These are phyloP conservation scores for Lipomyces oligophaga DNA, from an alignment of 805 yeast species.

Conservation along the genomic window DNA sequence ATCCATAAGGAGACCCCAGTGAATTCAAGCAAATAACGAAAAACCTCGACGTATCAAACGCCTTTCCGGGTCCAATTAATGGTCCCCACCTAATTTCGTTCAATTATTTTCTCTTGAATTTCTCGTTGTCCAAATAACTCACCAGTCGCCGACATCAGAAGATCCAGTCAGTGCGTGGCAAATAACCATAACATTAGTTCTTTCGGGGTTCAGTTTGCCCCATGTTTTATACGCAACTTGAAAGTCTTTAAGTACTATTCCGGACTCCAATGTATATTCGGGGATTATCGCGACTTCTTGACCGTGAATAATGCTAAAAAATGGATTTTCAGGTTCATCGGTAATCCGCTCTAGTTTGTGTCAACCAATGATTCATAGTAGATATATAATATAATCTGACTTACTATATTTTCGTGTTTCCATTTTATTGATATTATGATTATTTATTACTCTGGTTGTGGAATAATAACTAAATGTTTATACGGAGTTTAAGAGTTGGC, in stretches of 20 bases:
- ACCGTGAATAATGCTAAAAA: conserved; percentile 61
- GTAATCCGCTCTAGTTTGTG: conserved; percentile 9
- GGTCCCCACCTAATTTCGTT: conserved; percentile 76
- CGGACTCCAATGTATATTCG: conserved; percentile 70
- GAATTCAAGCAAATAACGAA: conserved; percentile 85
- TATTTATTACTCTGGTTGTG: too few relatives aligned
- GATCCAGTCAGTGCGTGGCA: conserved; percentile 97
- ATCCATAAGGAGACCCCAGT: conserved; percentile 95
- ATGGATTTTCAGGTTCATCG: conserved; percentile 50
- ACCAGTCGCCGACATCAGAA: conserved; percentile 91
- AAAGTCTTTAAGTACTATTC: conserved; percentile 63
- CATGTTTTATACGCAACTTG: conserved; percentile 96
- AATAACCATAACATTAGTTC: conserved; percentile 78
- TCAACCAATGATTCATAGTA: neutral
- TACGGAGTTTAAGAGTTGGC: too few relatives aligned
- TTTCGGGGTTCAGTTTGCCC: conserved; percentile 73
- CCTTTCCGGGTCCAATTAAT: conserved; percentile 72
- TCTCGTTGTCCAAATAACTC: neutral
- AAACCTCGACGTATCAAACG: conserved; percentile 86
- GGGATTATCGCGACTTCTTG: conserved; percentile 81
- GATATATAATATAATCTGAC: neutral
- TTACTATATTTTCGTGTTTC: conserved; percentile 5
- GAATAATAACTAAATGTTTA: neutral
- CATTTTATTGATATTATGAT: too few relatives aligned
- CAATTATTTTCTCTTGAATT: neutral